Conservation (phyloP, 148 eudicot species). For the Heliamphora exappendiculata region DNA sequence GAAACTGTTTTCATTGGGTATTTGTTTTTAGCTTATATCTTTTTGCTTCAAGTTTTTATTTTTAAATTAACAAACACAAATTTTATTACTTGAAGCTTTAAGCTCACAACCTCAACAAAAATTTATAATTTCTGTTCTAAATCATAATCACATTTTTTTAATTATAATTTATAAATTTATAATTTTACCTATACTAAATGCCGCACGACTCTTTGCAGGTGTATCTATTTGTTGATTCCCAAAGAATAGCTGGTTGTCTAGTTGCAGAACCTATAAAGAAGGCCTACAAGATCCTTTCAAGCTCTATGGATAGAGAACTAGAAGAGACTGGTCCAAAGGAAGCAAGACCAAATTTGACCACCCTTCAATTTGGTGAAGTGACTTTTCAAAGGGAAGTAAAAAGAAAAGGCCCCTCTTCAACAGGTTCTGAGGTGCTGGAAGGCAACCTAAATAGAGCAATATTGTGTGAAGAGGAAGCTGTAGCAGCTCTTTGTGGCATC, state of each 20-base stretch:
- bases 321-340: conserved; percentile 22
- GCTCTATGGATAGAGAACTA: conserved; percentile 17
- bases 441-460: conserved; percentile 38
- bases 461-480: conserved; percentile 59
- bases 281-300: conserved; percentile 49
- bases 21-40: too few relatives aligned
- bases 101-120: too few relatives aligned
- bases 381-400: conserved; percentile 59
- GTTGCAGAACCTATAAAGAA: conserved; percentile 58
- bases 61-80: too few relatives aligned
- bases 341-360: conserved; percentile 29
- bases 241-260: conserved; percentile 63
- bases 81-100: too few relatives aligned
- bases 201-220: conserved; percentile 50
- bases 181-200: too few relatives aligned
- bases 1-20: too few relatives aligned
- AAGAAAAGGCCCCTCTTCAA: conserved; percentile 20
- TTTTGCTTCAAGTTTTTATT: too few relatives aligned
- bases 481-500: conserved; percentile 64
- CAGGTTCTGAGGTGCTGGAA: conserved; percentile 20
- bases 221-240: conserved; percentile 55
- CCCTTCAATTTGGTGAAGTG: conserved; percentile 68
- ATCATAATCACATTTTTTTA: too few relatives aligned
- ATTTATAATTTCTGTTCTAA: too few relatives aligned
- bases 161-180: too few relatives aligned